Base-by-base conservation (phyloP, 2,329 filamentous ascomycete species). In the Atkinsonella hypoxylon region DNA sequence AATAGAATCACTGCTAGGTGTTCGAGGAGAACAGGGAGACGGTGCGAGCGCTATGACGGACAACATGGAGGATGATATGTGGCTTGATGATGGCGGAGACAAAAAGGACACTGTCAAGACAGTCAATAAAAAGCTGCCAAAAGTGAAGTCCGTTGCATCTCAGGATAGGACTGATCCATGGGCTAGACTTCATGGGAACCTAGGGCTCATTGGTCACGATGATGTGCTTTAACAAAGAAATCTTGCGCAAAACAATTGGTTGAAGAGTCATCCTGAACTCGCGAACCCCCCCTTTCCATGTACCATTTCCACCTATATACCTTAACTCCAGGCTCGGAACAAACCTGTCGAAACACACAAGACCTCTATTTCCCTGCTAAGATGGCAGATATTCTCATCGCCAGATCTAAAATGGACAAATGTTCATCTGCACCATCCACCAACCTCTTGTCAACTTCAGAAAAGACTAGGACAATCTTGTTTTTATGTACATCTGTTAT, bases 401-500 rank as follows among this genome's bases (percentile, higher is more conserved):
- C 77, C 56, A 97, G 64, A 66, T 98, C 91, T 32, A 98, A 71
- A 53, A 97, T 85, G 1, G 87, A 89, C 22, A 98, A 72, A 64
- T 98, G 91, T 70, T 98, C 93, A 63, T 98, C 93, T 2, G 90
- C 86, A 9, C 93, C 93, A 66, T 99, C 94, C 6, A 95, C 85
- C 45, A 98, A 70, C 56, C 93, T 79, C 75, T 97, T 97, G 64
- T 99, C 93, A 30, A 91, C 77, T 66, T 97, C 90, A 0, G 90
- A 96, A 63, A 98, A 98, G 3, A 91, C 75, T 55, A 87, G 75
- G 45, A 91, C 84, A 53, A 98, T 91, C 65, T 84, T 84, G 63
- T 91, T 94, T 71, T 98, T 98, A 62, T 95, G 87, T 12, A 80
- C 69, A 61, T 96, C 89, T 0, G 82, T 80, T 22, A 96, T 83